Evolutionary conservation across 2,329 filamentous ascomycete genomes (phyloP).

Genomic region (Penicillium sp.): DNA sequence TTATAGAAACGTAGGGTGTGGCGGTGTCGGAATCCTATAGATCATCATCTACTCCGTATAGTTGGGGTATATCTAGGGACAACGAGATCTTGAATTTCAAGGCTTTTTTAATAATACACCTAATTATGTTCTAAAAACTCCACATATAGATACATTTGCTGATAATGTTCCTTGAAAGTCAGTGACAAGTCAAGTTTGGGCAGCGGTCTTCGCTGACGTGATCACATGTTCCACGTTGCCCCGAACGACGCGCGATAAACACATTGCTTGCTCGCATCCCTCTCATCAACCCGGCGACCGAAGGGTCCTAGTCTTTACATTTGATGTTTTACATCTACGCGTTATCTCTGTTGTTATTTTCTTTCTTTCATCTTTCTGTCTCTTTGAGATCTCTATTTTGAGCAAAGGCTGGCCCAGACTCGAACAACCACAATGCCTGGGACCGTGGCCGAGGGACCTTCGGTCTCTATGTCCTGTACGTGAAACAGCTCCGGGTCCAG

Average conservation of each 20-base stretch:
- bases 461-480: conserved; percentile 64
- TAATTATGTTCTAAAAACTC: too few relatives aligned
- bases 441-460: conserved; percentile 57
- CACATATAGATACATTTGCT: too few relatives aligned
- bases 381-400: conserved; percentile 14
- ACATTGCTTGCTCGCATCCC: conserved; percentile 14
- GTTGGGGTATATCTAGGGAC: too few relatives aligned
- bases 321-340: conserved; percentile 1
- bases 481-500: neutral
- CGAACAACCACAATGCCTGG: conserved; percentile 51
- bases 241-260: conserved; percentile 25
- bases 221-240: conserved; percentile 15
- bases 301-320: conserved; percentile 14
- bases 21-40: too few relatives aligned
- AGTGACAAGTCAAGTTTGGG: conserved; percentile 5
- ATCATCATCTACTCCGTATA: too few relatives aligned
- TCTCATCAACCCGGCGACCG: conserved; percentile 19
- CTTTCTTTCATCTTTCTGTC: conserved; percentile 6
- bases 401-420: conserved; percentile 38
- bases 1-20: too few relatives aligned
- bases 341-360: conserved; percentile 1
- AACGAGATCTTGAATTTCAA: too few relatives aligned
- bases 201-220: conserved; percentile 9
- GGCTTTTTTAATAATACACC: too few relatives aligned
- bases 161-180: neutral